These are phyloP conservation scores for Sophora flavescens DNA, from an alignment of 306 rosid species.

Conservation along the genomic window DNA sequence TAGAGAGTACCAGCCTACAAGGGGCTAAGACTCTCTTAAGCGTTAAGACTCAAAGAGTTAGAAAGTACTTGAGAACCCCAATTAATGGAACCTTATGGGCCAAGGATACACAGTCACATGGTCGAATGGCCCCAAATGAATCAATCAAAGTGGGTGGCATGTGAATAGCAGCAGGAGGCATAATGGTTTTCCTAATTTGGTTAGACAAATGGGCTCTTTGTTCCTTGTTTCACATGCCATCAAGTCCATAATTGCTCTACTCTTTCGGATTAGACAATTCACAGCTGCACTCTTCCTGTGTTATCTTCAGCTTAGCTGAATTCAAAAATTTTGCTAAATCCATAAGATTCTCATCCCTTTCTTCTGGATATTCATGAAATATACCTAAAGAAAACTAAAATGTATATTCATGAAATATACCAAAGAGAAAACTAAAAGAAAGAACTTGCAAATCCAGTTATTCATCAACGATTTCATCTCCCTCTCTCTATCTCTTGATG, in stretches of 20 bases:
- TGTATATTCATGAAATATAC: conserved; percentile 1
- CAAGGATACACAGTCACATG: conserved; percentile 42
- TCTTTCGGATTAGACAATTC: not conserved
- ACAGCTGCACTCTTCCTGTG: not conserved
- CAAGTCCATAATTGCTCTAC: conserved; percentile 3
- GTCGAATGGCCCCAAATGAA: conserved; percentile 43
- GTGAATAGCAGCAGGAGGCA: conserved; percentile 44
- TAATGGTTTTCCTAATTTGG: conserved; percentile 50
- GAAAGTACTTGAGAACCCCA: conserved; percentile 36
- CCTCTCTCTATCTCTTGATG: no score
- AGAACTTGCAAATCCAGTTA: not conserved
- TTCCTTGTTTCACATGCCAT: conserved; percentile 45
- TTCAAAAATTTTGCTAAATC: not conserved
- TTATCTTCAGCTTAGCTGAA: not conserved
- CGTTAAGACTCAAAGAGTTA: not conserved
- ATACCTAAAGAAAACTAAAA: not conserved
- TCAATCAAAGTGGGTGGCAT: conserved; percentile 46
- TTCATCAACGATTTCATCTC: not conserved
- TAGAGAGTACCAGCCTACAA: no score
- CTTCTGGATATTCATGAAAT: conserved; percentile 1
- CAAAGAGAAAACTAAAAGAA: not conserved
- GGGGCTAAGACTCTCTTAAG: conserved; percentile 31
- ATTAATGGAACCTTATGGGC: conserved; percentile 47
- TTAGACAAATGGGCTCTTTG: conserved; percentile 51
- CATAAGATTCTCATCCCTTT: not conserved